These are phyloP conservation scores for Earliella scabrosa DNA, from an alignment of 1,284 basidiomycete genomes.

Conservation along the genomic window DNA sequence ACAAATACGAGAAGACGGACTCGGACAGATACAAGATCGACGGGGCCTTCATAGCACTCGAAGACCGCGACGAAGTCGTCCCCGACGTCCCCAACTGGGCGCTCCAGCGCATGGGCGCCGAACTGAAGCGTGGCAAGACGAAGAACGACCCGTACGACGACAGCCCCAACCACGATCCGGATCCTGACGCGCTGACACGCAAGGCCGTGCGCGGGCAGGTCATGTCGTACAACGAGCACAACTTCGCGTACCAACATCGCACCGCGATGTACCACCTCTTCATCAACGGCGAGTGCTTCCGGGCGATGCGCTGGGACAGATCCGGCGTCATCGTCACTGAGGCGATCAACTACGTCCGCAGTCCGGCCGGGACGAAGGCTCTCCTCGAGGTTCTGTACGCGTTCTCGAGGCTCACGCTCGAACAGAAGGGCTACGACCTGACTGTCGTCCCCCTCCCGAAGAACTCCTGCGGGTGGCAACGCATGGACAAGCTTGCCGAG, in stretches of 20 bases:
- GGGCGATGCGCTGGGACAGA: conserved; percentile 4
- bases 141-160: conserved; percentile 1
- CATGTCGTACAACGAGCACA: too few relatives aligned
- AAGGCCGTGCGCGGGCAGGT: not conserved
- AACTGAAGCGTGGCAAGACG: not conserved
- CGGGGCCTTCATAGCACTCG: not conserved
- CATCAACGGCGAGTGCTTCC: not conserved
- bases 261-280: not conserved
- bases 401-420: too few relatives aligned
- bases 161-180: not conserved
- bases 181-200: not conserved
- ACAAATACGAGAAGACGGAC: too few relatives aligned
- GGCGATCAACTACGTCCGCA: too few relatives aligned
- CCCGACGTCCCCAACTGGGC: not conserved
- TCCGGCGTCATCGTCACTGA: too few relatives aligned
- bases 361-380: too few relatives aligned
- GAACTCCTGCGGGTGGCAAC: not conserved
- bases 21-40: too few relatives aligned
- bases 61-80: not conserved
- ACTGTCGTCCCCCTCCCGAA: not conserved
- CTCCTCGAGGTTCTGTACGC: too few relatives aligned
- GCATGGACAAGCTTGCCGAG: not conserved
- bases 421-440: conserved; percentile 19
- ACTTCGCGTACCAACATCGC: too few relatives aligned
- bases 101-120: too few relatives aligned